Percentiles rank a stretch among this genome's conserved stretches.
These are phyloP conservation scores for Avicennia marina DNA, from an alignment of 257 asterid species.

Conservation along the genomic window DNA sequence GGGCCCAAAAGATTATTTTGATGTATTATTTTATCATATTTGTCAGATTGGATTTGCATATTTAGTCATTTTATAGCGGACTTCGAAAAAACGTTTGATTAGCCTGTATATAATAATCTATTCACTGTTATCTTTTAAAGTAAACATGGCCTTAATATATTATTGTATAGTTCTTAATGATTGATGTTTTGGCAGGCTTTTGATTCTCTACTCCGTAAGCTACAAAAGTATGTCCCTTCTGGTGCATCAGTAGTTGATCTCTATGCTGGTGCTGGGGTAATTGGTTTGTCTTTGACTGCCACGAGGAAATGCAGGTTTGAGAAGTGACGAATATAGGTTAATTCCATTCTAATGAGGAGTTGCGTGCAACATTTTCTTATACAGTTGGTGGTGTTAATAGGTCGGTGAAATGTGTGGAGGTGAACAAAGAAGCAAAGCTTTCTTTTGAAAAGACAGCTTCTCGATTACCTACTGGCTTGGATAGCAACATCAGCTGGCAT, in stretches of 20 bases:
- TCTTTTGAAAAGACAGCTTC: slow-evolving; percentile 88
- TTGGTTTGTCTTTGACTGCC: slow-evolving; percentile 85
- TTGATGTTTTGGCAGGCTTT: slow-evolving; percentile 61
- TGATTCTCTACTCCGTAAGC: slow-evolving; percentile 70
- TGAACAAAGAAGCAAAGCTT: slow-evolving; percentile 76
- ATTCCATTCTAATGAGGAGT: slow-evolving; percentile 10
- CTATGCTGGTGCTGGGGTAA: slow-evolving; percentile 96
- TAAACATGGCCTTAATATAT: too few species aligned
- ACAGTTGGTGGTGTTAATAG: slow-evolving; percentile 30
- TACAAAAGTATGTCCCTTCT: slow-evolving; percentile 71
- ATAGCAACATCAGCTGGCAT: slow-evolving; percentile 91
- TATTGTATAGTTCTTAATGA: slow-evolving; percentile 3
- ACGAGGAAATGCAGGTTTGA: slow-evolving; percentile 78
- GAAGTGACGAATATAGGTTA: slow-evolving; percentile 14
- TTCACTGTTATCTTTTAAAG: too few species aligned
- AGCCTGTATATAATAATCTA: too few species aligned
- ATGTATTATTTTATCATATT: too few species aligned
- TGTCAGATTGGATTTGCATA: too few species aligned
- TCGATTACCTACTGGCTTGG: slow-evolving; percentile 52
- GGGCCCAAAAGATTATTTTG: too few species aligned
- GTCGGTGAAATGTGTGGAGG: slow-evolving; percentile 94
- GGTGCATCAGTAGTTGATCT: slow-evolving; percentile 94
- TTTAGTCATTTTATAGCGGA: too few species aligned
- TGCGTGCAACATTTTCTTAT: background rate
- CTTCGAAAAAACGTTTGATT: too few species aligned